Conservation (phyloP, 306 rosid species). For the Quercus berberidifolia region DNA sequence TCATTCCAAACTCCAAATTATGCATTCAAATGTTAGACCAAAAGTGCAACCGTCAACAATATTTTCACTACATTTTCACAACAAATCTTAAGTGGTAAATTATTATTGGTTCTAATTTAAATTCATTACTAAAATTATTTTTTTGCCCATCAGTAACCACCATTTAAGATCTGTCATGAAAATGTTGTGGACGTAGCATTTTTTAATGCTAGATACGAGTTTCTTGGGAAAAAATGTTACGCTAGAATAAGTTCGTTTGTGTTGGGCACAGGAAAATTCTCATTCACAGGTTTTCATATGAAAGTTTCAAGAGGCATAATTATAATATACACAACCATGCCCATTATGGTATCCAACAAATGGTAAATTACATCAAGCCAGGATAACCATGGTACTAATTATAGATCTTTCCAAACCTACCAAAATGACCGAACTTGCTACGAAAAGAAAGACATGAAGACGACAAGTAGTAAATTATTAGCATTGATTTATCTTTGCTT, state of each 20-base stretch:
- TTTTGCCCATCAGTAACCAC: too few relatives aligned
- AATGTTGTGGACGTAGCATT: accelerated
- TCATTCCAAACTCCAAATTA: too few relatives aligned
- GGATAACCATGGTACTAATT: not conserved
- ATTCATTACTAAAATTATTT: too few relatives aligned
- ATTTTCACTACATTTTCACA: too few relatives aligned
- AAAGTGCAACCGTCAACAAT: too few relatives aligned
- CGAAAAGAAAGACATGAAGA: not conserved
- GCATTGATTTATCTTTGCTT: not conserved
- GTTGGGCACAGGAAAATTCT: not conserved
- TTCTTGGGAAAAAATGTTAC: not conserved
- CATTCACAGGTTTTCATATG: not conserved
- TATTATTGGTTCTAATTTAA: too few relatives aligned
- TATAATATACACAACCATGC: not conserved
- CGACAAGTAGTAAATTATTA: not conserved
- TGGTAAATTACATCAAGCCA: not conserved
- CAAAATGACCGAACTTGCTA: not conserved
- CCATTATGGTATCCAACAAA: not conserved
- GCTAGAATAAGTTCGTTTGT: not conserved
- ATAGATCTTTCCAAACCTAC: not conserved
- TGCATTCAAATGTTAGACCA: too few relatives aligned
- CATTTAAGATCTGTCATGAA: too few relatives aligned
- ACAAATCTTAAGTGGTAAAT: too few relatives aligned
- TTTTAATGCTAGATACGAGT: too few relatives aligned
- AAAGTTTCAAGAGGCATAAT: not conserved